These are phyloP conservation scores for Wallacemonas sp. DNA, from an alignment of 208 protist genomes.

Conservation along the genomic window DNA sequence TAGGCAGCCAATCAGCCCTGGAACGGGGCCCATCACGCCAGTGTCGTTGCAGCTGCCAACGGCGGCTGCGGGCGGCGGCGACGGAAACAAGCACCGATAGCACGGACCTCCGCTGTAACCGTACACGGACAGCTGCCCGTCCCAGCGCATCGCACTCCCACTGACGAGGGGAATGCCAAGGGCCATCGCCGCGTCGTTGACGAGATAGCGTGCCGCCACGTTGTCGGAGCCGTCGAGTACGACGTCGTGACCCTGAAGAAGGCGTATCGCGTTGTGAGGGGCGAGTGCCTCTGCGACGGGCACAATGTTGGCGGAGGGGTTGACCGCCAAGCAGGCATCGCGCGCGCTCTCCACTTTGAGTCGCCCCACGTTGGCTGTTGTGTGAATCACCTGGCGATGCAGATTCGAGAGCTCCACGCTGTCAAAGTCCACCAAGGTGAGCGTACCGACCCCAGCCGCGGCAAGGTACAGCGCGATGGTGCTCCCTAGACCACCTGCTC, in stretches of 20 bases:
- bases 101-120: conserved; percentile 77
- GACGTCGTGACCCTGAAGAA: conserved; percentile 81
- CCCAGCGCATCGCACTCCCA: conserved; percentile 93
- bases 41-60: conserved; percentile 92
- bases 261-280: conserved; percentile 62
- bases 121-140: conserved; percentile 94
- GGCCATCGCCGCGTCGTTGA: conserved; percentile 94
- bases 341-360: conserved; percentile 86
- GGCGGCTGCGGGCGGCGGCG: conserved; percentile 69
- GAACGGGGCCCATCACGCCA: conserved; percentile 92
- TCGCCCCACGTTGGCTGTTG: conserved; percentile 38
- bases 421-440: conserved; percentile 93
- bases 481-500: conserved; percentile 94
- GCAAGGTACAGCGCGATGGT: conserved; percentile 92
- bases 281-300: conserved; percentile 39
- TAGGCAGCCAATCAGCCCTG: conserved; percentile 93
- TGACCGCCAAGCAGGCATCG: conserved; percentile 59
- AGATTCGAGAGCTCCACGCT: conserved; percentile 92
- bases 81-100: conserved; percentile 94
- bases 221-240: conserved; percentile 94
- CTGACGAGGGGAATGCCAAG: conserved; percentile 88
- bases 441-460: conserved; percentile 88
- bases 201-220: conserved; percentile 91
- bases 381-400: conserved; percentile 95
- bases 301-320: conserved; percentile 43